Evolutionary conservation across 192 early-diverging fungal species (phyloP).

Genomic region (Paraglomus occultum): DNA sequence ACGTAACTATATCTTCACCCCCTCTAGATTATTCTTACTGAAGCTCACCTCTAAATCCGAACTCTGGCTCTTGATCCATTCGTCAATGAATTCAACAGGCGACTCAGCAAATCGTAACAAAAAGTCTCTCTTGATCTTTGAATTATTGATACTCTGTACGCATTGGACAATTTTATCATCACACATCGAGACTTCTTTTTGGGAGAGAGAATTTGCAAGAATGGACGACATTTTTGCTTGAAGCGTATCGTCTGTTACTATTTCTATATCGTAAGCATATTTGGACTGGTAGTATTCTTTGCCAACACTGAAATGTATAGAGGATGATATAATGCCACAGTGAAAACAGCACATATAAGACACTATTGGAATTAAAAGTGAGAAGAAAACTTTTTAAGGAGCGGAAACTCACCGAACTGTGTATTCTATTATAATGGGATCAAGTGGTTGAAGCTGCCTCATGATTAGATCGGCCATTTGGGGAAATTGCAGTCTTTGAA

Average conservation of each 20-base stretch:
- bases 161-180: conserved; percentile 73
- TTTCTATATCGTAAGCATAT: conserved; percentile 89
- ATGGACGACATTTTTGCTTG: conserved; percentile 55
- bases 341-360: neutral
- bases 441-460: conserved; percentile 69
- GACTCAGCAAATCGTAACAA: conserved; percentile 82
- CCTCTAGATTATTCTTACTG: neutral
- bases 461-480: conserved; percentile 80
- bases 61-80: conserved; percentile 92
- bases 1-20: neutral
- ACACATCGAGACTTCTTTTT: conserved; percentile 42
- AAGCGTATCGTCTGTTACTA: conserved; percentile 80
- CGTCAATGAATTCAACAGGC: conserved; percentile 86
- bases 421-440: conserved; percentile 90
- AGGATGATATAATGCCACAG: neutral
- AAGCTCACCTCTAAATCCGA: conserved; percentile 80
- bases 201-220: conserved; percentile 35
- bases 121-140: conserved; percentile 90
- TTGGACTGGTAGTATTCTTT: conserved; percentile 70
- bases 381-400: neutral
- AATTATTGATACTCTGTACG: conserved; percentile 83
- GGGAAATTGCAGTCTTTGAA: conserved; percentile 69
- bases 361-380: neutral
- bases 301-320: conserved; percentile 52
- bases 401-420: conserved; percentile 64